A percentile compares a stretch with the other conserved stretches of the same genome.
Conservation (phyloP, 2,329 filamentous ascomycete species). For the Monosporascus sp. region DNA sequence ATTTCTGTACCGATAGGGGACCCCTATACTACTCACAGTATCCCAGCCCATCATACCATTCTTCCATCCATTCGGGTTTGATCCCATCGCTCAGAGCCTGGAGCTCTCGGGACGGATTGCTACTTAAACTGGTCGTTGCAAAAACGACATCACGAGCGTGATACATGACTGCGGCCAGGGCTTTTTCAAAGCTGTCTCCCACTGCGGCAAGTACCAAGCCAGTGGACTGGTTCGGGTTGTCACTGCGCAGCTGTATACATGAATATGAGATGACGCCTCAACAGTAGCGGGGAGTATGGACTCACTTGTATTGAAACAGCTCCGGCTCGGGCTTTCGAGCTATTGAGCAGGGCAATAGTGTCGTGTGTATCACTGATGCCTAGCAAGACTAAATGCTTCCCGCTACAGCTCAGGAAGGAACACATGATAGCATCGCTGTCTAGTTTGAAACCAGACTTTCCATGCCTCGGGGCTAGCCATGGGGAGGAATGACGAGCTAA, state of each 20-base stretch:
- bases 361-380: constrained; percentile 71
- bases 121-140: constrained; percentile 36
- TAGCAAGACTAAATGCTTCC: constrained; percentile 71
- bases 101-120: constrained; percentile 42
- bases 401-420: constrained; percentile 69
- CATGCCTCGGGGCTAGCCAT: constrained; percentile 88
- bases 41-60: constrained; percentile 88
- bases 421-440: constrained; percentile 75
- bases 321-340: constrained; percentile 51
- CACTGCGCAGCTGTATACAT: constrained; percentile 54
- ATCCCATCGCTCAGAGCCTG: constrained; percentile 43
- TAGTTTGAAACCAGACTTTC: constrained; percentile 58
- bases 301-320: constrained; percentile 62
- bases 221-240: constrained; percentile 50
- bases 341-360: constrained; percentile 64
- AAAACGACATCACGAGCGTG: constrained; percentile 68
- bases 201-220: constrained; percentile 66
- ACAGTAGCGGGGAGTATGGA: neutral
- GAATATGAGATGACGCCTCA: constrained; percentile 2
- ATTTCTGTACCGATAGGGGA: neutral
- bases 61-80: constrained; percentile 66
- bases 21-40: constrained; percentile 56
- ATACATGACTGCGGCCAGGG: constrained; percentile 79
- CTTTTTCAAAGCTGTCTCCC: constrained; percentile 67
- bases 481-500: constrained; percentile 74